Conservation (phyloP, 2,329 filamentous ascomycete genomes). For the Metarhizium album region DNA sequence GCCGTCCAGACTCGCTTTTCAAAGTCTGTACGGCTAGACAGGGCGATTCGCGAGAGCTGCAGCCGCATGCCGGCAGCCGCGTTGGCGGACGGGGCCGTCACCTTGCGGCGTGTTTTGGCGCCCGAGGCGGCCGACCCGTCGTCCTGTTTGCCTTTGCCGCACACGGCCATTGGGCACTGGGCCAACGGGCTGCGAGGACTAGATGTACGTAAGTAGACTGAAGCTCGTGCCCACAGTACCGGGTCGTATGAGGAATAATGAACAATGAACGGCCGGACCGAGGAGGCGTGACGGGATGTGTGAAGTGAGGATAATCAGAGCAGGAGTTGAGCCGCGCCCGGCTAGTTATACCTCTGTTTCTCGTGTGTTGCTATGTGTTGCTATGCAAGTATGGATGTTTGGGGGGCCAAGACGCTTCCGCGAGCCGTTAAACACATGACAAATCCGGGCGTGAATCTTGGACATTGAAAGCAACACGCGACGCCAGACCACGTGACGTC, state of each 20-base stretch:
- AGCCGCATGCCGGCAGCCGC: slow-evolving; percentile 20
- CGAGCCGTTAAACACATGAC: not conserved
- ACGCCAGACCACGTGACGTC: slow-evolving; percentile 11
- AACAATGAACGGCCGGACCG: no score
- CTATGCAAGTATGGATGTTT: no score
- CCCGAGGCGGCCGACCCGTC: not conserved
- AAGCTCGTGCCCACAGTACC: no score
- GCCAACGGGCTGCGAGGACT: no score
- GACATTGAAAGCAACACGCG: slow-evolving; percentile 14
- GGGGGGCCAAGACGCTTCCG: not conserved
- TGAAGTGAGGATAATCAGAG: no score
- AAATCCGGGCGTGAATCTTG: not conserved
- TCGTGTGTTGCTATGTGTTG: no score
- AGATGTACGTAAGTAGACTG: no score
- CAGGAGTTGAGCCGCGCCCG: no score
- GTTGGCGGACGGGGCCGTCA: not conserved
- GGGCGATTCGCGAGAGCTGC: slow-evolving; percentile 34
- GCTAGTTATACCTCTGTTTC: no score
- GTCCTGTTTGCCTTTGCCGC: not conserved
- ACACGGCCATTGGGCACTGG: no score
- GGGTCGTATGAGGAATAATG: no score
- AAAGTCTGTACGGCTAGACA: slow-evolving; percentile 37
- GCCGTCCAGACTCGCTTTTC: slow-evolving; percentile 58
- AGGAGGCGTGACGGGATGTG: no score
- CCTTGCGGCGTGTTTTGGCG: slow-evolving; percentile 1